Evolutionary conservation across 2,329 filamentous ascomycete species (phyloP).

Genomic region (Apiospora kogelbergensis): DNA sequence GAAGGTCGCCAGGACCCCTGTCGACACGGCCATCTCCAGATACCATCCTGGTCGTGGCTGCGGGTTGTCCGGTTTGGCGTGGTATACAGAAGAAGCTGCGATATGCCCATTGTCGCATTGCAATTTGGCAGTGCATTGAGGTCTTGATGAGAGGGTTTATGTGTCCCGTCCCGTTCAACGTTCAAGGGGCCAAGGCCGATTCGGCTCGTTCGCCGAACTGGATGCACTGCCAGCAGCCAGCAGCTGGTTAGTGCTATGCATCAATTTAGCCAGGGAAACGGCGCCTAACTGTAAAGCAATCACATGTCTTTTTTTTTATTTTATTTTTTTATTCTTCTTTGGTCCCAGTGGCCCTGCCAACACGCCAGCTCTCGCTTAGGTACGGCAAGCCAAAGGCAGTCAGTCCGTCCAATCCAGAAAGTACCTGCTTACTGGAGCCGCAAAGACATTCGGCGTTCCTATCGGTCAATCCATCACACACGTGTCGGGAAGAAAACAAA

Average conservation of each 20-base stretch:
- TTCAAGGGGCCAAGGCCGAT: neutral
- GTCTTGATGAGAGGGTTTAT: neutral
- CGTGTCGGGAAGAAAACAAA: neutral
- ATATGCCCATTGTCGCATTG: slow-evolving; percentile 1
- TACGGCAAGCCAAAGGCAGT: neutral
- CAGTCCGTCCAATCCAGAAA: neutral
- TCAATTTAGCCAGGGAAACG: neutral
- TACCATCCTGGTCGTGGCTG: neutral
- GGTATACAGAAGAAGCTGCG: neutral
- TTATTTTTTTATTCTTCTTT: too few relatives aligned
- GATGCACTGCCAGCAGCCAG: neutral
- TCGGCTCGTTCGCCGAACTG: neutral
- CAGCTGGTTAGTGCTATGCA: neutral
- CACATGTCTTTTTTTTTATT: neutral
- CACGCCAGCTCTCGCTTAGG: neutral
- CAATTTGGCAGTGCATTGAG: neutral
- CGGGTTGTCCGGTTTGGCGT: neutral
- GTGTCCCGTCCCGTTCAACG: too few relatives aligned
- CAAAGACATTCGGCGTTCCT: neutral
- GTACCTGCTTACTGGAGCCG: neutral
- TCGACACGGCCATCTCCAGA: slow-evolving; percentile 4
- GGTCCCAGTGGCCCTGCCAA: neutral
- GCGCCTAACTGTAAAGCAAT: neutral
- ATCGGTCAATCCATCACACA: neutral
- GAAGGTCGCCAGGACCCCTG: neutral